Evolutionary conservation across 192 early-diverging fungal genomes (phyloP).

Genomic region (Mortierella alpina): DNA sequence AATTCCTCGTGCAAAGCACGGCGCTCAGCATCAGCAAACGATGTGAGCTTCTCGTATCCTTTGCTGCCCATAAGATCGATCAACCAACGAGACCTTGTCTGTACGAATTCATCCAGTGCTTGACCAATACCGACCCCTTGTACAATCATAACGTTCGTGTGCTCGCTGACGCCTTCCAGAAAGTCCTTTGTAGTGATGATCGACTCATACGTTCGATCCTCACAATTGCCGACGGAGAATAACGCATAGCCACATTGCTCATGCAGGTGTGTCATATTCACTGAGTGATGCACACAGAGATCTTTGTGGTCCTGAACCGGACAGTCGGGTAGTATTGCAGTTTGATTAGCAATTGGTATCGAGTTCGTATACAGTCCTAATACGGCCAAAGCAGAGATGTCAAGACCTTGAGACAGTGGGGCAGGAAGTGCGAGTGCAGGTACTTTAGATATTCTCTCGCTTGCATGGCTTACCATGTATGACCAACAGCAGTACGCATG

Average conservation of each 20-base stretch:
- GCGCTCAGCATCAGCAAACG: slow-evolving; percentile 16
- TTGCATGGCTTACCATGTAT: no score
- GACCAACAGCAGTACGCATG: no score
- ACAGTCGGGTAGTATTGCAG: background rate
- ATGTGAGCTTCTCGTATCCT: slow-evolving; percentile 19
- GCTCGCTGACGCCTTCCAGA: slow-evolving; percentile 2
- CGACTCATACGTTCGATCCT: slow-evolving; percentile 13
- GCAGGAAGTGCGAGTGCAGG: no score
- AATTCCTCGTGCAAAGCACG: slow-evolving; percentile 10
- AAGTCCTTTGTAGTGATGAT: slow-evolving; percentile 4
- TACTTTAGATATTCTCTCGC: no score
- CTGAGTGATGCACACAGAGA: background rate
- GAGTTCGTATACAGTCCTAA: no score
- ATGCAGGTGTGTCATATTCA: background rate
- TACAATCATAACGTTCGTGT: slow-evolving; percentile 13
- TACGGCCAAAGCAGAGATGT: no score
- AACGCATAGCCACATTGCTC: background rate
- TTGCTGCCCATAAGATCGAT: slow-evolving; percentile 16
- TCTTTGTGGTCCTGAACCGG: background rate
- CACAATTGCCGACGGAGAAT: slow-evolving; percentile 1
- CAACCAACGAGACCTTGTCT: slow-evolving; percentile 33
- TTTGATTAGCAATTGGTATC: no score
- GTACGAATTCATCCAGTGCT: slow-evolving; percentile 26
- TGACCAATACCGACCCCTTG: slow-evolving; percentile 17
- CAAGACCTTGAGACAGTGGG: no score